These are phyloP conservation scores for Chalciporus pseudorubinellus DNA, from an alignment of 768 basidiomycete species.

Conservation along the genomic window DNA sequence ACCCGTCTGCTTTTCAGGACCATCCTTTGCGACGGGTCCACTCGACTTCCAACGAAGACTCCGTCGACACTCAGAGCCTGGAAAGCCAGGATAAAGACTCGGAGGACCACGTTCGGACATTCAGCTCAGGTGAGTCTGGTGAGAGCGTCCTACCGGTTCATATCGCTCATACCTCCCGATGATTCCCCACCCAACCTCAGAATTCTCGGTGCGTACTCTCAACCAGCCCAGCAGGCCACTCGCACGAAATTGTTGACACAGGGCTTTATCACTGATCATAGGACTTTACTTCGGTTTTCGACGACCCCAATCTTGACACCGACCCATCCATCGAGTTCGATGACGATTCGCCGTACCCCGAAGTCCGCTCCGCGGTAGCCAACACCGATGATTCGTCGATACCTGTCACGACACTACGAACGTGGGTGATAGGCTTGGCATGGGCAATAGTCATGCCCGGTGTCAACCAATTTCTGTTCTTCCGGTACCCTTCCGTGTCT, in stretches of 20 bases:
- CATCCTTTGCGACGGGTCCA: conserved; percentile 15
- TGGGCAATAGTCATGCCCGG: conserved; percentile 67
- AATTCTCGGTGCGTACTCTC: conserved; percentile 16
- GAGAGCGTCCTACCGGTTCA: not conserved
- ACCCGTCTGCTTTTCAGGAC: conserved; percentile 10
- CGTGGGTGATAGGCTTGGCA: conserved; percentile 69
- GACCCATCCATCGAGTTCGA: conserved; percentile 28
- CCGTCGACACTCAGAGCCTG: conserved; percentile 11
- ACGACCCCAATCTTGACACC: conserved; percentile 30
- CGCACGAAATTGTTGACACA: not conserved
- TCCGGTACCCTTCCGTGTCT: conserved; percentile 66
- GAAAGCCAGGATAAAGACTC: conserved; percentile 26
- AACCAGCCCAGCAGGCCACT: not conserved
- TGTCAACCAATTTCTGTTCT: conserved; percentile 75
- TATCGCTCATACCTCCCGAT: not conserved
- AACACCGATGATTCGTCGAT: conserved; percentile 69
- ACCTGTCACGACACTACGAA: conserved; percentile 60
- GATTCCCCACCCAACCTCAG: conserved; percentile 13
- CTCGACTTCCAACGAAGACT: conserved; percentile 4
- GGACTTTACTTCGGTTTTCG: conserved; percentile 8
- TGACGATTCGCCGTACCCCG: conserved; percentile 72
- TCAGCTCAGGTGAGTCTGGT: conserved; percentile 21
- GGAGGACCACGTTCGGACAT: conserved; percentile 10
- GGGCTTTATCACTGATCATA: not conserved
- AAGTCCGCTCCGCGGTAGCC: conserved; percentile 66